phyloP scores from a whole-genome alignment of 176 grass and related monocot genomes.

The Carex parvula region DNA sequence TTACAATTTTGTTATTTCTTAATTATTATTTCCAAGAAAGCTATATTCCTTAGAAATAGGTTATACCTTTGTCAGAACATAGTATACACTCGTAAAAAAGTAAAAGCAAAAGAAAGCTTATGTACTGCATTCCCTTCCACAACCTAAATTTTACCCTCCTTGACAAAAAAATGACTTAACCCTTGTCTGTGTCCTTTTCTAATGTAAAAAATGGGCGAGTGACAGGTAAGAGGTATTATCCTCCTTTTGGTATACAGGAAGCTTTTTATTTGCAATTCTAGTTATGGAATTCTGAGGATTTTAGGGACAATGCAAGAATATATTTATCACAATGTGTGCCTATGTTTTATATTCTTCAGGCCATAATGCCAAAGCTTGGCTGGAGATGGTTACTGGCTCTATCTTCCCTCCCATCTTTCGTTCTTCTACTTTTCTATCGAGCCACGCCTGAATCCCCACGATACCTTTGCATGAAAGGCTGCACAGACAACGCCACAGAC shows the following conservation, averaged over 20 bases:
- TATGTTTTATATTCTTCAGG: slow-evolving; percentile 48
- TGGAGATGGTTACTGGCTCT: slow-evolving; percentile 90
- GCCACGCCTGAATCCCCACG: slow-evolving; percentile 81
- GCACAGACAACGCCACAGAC: slow-evolving; percentile 44
- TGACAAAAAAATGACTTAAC: not conserved
- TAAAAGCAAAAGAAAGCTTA: not conserved
- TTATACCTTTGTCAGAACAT: not conserved
- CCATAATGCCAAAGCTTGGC: slow-evolving; percentile 80
- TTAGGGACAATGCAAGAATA: not conserved
- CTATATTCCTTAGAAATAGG: not conserved
- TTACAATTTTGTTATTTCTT: not conserved
- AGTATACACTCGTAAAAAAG: not conserved
- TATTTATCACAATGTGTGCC: not conserved
- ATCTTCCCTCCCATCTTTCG: slow-evolving; percentile 69
- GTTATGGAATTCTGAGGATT: not conserved
- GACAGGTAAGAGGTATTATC: not conserved
- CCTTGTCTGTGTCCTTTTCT: not conserved
- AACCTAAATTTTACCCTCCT: not conserved
- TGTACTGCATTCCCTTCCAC: not conserved
- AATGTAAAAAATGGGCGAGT: not conserved
- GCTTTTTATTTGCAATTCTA: not conserved
- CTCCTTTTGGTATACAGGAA: not conserved
- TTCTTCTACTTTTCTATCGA: slow-evolving; percentile 80
- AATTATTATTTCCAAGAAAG: not conserved
- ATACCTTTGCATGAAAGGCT: slow-evolving; percentile 84